Conservation (phyloP, 1,284 basidiomycete species). For the Heterobasidion irregulare region DNA sequence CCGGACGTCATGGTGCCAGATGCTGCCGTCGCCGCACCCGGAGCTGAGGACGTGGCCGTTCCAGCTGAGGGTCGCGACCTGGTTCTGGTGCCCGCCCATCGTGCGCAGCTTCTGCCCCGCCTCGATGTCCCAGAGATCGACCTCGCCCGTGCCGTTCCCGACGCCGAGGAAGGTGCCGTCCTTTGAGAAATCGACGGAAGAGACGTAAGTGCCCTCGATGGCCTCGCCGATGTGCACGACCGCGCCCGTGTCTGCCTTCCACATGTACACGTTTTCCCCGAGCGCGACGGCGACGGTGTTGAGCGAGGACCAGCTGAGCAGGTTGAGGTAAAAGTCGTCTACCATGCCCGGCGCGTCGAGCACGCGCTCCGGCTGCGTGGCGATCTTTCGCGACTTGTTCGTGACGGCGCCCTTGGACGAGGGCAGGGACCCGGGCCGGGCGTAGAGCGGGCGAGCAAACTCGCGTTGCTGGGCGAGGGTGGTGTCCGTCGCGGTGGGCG, state of each 20-base stretch:
- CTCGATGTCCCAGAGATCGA: slow-evolving; percentile 96
- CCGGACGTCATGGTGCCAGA: slow-evolving; percentile 92
- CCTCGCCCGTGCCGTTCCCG: slow-evolving; percentile 78
- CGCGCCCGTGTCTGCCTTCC: slow-evolving; percentile 86
- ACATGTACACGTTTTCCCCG: slow-evolving; percentile 78
- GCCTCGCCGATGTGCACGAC: slow-evolving; percentile 76
- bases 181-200: slow-evolving; percentile 78
- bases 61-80: slow-evolving; percentile 83
- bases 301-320: slow-evolving; percentile 82
- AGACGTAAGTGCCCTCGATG: slow-evolving; percentile 67
- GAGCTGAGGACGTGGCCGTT: slow-evolving; percentile 80
- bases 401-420: slow-evolving; percentile 54
- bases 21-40: slow-evolving; percentile 86
- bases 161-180: slow-evolving; percentile 87
- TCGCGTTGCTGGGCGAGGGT: slow-evolving; percentile 67
- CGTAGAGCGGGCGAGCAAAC: slow-evolving; percentile 64
- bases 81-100: slow-evolving; percentile 78
- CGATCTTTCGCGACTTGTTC: slow-evolving; percentile 69
- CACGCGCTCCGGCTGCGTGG: slow-evolving; percentile 82
- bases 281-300: slow-evolving; percentile 89
- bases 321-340: slow-evolving; percentile 97
- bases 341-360: slow-evolving; percentile 93
- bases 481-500: slow-evolving; percentile 56
- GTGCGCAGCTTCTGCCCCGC: slow-evolving; percentile 76
- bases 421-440: slow-evolving; percentile 51